Evolutionary conservation across 2,329 filamentous ascomycete genomes (phyloP).

Genomic region (Botrytis byssoidea): DNA sequence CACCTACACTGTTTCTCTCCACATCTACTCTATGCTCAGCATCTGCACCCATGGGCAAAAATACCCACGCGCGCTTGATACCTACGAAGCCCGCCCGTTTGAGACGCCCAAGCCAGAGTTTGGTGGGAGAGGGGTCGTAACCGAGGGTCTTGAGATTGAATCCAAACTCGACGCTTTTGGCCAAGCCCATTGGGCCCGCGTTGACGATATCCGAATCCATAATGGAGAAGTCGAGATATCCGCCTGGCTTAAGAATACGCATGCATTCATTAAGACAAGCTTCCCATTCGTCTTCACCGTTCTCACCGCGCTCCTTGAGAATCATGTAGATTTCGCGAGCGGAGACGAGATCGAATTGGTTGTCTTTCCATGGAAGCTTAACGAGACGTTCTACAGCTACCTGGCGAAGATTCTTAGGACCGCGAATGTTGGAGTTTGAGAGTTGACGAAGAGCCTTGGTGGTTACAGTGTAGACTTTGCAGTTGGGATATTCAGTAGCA

Average conservation of each 20-base stretch:
- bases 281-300: constrained; percentile 82
- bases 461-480: constrained; percentile 84
- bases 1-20: constrained; percentile 42
- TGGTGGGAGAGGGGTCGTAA: constrained; percentile 83
- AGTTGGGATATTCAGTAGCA: constrained; percentile 78
- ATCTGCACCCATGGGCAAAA: constrained; percentile 74
- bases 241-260: constrained; percentile 84
- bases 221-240: constrained; percentile 86
- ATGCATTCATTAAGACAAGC: constrained; percentile 80
- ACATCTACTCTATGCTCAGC: constrained; percentile 43
- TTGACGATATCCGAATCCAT: constrained; percentile 90
- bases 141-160: constrained; percentile 86
- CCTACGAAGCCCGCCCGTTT: constrained; percentile 73
- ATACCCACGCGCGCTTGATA: constrained; percentile 83
- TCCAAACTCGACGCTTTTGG: constrained; percentile 86
- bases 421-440: constrained; percentile 72
- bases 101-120: constrained; percentile 74
- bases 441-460: constrained; percentile 69
- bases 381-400: constrained; percentile 75
- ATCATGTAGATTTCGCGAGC: constrained; percentile 83
- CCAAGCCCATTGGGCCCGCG: constrained; percentile 73
- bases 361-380: constrained; percentile 78
- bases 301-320: constrained; percentile 69
- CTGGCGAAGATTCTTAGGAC: constrained; percentile 83
- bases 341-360: constrained; percentile 88